These are phyloP conservation scores for Parastagonospora nodorum DNA, from an alignment of 2,329 filamentous ascomycete species.

Conservation along the genomic window DNA sequence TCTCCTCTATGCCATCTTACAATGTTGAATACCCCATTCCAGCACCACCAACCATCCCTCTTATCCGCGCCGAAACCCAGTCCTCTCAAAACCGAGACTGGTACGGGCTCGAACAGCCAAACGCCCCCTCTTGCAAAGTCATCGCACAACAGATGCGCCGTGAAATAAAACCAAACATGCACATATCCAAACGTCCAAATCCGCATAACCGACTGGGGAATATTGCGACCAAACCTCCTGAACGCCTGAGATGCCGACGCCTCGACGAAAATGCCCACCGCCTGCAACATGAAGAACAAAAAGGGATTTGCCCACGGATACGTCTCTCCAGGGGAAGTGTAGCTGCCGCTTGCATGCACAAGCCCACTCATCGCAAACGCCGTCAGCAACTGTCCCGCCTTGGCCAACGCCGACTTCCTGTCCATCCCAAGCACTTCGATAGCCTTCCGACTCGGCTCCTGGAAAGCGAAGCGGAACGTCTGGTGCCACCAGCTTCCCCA, in stretches of 20 bases:
- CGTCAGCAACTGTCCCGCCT: conserved; percentile 50
- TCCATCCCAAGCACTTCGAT: conserved; percentile 35
- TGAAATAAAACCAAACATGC: conserved; percentile 70
- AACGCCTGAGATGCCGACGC: conserved; percentile 27
- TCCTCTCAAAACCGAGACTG: conserved; percentile 70
- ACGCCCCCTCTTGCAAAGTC: conserved; percentile 76
- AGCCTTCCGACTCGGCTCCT: conserved; percentile 62
- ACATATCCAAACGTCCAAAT: conserved; percentile 66
- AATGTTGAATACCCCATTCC: conserved; percentile 60
- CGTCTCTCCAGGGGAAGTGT: conserved; percentile 62
- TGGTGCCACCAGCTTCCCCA: conserved; percentile 95
- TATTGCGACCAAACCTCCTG: conserved; percentile 36
- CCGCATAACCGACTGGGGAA: conserved; percentile 57
- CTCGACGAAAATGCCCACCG: conserved; percentile 68
- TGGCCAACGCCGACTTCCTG: conserved; percentile 42
- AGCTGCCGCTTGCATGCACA: conserved; percentile 73
- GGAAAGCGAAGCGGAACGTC: conserved; percentile 76
- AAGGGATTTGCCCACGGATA: conserved; percentile 59
- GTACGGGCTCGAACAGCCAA: conserved; percentile 84
- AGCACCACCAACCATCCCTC: conserved; percentile 71
- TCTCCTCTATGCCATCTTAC: conserved; percentile 64
- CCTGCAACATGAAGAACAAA: conserved; percentile 75
- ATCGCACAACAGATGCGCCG: conserved; percentile 69
- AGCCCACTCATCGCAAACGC: conserved; percentile 71
- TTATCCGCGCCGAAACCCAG: conserved; percentile 64